Evolutionary conservation across 352 stramenopile genomes (phyloP), one percentile per base, ranked within the genome.

Genomic region (Globisporangium recalcitrans): DNA sequence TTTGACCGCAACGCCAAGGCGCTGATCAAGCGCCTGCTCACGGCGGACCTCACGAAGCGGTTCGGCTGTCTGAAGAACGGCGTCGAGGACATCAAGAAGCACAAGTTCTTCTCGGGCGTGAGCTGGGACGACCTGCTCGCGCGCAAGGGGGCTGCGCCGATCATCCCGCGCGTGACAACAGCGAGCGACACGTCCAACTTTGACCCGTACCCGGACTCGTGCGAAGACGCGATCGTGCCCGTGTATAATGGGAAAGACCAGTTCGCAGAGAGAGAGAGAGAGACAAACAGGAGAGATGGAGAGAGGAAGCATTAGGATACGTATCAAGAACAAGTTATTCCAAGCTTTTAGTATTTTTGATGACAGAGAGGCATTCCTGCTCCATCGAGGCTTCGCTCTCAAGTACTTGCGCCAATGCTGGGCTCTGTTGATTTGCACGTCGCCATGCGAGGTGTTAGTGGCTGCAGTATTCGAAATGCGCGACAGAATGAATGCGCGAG

Each of bases 131-230:
- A 91, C 49, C 69, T 98, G 29, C 60, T 98, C 21, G 78, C 85
- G 63, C 78, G 85, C 70, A 95, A 98, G 69, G 74, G 97, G 10
- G 73, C 88, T 7, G 85, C 93, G 29, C 96, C 95, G 56, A 98
- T 98, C 70, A 93, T 98, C 60, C 95, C 94, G 36, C 82, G 93
- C 54, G 84, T 98, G 58, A 78, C 74, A 51, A 90, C 87, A 24
- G 78, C 86, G 55, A 97, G 80, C 65, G 96, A 99, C 73, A 98
- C 96, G 63, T 97, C 84, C 52, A 98, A 98, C 81, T 99, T 99
- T 76, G 96, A 98, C 67, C 84, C 91, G 51, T 99, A 99, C 76
- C 95, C 94, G 27, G 95, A 98, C 65, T 90, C 85, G 57, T 80
- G 82, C 69, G 90, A 97, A 69, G 89, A 98, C 60, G 83, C 91